These are phyloP conservation scores for Chrysoporthe cubensis DNA, from an alignment of 2,329 filamentous ascomycete species.

Conservation along the genomic window DNA sequence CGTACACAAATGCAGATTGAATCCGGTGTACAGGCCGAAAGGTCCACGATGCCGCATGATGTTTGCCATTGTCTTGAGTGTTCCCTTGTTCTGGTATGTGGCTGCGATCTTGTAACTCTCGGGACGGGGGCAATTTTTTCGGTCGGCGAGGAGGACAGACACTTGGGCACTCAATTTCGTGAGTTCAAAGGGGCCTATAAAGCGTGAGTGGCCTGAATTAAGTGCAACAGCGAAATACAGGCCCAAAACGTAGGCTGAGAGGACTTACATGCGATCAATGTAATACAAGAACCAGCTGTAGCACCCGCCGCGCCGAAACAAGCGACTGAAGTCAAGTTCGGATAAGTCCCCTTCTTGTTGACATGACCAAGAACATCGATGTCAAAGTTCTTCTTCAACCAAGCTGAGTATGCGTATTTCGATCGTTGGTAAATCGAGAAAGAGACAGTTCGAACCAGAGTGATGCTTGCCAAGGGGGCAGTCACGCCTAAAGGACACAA, in stretches of 20 bases:
- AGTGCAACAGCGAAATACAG: not conserved
- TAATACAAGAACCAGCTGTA: slow-evolving; percentile 78
- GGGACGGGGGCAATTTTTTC: slow-evolving; percentile 49
- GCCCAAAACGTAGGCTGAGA: slow-evolving; percentile 4
- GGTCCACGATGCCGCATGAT: slow-evolving; percentile 76
- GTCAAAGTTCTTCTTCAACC: slow-evolving; percentile 68
- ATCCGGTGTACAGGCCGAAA: slow-evolving; percentile 78
- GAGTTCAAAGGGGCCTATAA: slow-evolving; percentile 78
- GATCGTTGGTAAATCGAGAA: slow-evolving; percentile 68
- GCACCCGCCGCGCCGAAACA: slow-evolving; percentile 81
- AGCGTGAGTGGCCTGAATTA: slow-evolving; percentile 15
- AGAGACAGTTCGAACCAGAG: slow-evolving; percentile 46
- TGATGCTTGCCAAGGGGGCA: slow-evolving; percentile 69
- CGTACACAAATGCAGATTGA: slow-evolving; percentile 77
- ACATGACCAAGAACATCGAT: slow-evolving; percentile 75
- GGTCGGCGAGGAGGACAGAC: slow-evolving; percentile 73
- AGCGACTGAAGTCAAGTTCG: slow-evolving; percentile 71
- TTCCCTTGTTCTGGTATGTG: slow-evolving; percentile 79
- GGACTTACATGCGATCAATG: slow-evolving; percentile 72
- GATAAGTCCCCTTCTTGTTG: slow-evolving; percentile 70
- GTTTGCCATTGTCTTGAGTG: slow-evolving; percentile 74
- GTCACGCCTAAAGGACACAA: slow-evolving; percentile 61
- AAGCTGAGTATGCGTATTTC: slow-evolving; percentile 73
- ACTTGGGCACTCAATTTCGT: slow-evolving; percentile 90
- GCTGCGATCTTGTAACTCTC: slow-evolving; percentile 63